Conservation (phyloP, 2,329 filamentous ascomycete genomes). For the Talaromyces funiculosus region DNA sequence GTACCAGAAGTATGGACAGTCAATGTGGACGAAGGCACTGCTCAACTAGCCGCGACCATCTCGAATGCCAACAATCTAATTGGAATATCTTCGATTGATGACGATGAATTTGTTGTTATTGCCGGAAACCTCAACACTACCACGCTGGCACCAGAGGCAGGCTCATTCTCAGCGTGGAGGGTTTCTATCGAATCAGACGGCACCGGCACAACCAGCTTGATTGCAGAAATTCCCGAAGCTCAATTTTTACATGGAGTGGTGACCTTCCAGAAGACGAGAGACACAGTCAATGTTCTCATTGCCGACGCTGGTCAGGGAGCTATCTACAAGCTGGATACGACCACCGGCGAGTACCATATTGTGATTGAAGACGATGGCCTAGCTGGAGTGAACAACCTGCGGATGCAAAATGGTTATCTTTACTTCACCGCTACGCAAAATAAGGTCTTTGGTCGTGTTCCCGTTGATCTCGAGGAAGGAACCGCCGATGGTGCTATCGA, state of each 20-base stretch:
- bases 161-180: slow-evolving; percentile 17
- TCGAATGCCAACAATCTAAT: slow-evolving; percentile 11
- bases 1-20: slow-evolving; percentile 18
- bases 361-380: slow-evolving; percentile 15
- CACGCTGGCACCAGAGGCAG: slow-evolving; percentile 6
- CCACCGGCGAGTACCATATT: slow-evolving; percentile 14
- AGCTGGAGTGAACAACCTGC: slow-evolving; percentile 18
- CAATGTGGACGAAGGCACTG: slow-evolving; percentile 11
- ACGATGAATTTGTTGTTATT: slow-evolving; percentile 17
- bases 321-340: slow-evolving; percentile 16
- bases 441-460: slow-evolving; percentile 18
- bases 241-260: slow-evolving; percentile 17
- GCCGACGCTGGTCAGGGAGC: slow-evolving; percentile 15
- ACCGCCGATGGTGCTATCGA: slow-evolving; percentile 15
- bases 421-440: slow-evolving; percentile 18
- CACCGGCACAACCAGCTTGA: neutral
- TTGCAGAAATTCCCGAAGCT: slow-evolving; percentile 15
- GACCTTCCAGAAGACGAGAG: slow-evolving; percentile 12
- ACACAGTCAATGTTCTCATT: slow-evolving; percentile 14
- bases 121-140: slow-evolving; percentile 10
- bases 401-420: slow-evolving; percentile 12
- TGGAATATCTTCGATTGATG: slow-evolving; percentile 16
- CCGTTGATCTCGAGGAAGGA: slow-evolving; percentile 15
- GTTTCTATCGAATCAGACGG: slow-evolving; percentile 11
- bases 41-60: slow-evolving; percentile 14